Evolutionary conservation across 2,329 filamentous ascomycete genomes (phyloP), one percentile per base, ranked within the genome.

Genomic region (Huntiella bhutanensis): DNA sequence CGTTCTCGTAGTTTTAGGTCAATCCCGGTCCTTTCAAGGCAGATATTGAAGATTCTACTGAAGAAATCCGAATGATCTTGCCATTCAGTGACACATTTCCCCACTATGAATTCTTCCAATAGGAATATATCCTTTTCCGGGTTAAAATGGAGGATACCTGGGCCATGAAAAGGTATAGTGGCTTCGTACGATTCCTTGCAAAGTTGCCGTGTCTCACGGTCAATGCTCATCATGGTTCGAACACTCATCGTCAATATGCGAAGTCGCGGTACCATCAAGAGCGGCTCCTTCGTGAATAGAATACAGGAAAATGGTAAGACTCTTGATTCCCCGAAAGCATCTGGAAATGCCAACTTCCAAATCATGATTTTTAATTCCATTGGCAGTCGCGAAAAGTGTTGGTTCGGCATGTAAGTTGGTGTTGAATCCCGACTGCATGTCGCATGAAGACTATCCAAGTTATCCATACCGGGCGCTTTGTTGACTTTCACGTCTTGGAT

Each of bases 281-380:
- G 16, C 15, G 34, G 8, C 11, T 16, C 10, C 3, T 38, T 36
- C 10, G 7, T 3, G 15, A n/a, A 5, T 4, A 39, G 11, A 12
- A 35, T 19, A n/a, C 33, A 43, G 2, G 12, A 3, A 10, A 43
- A 40, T 2, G 22, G 43, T 10, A 49, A 17, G 15, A 49, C 16
- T 33, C 48, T 45, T 11, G 48, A 40, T 3, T 28, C 32, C 5
- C 32, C 17, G n/a, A 12, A 13, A 5, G 46, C 6, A 17, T 46
- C 43, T 5, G 45, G 43, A 39, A 49, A 49, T 22, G 43, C 43
- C 2, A 43, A 36, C 15, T 49, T 44, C 47, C 47, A 49, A 13
- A 49, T 49, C 7, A 43, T 19, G 12, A 49, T 22, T 4, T 41
- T 39, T 2, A 49, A 33, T 10, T 49, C 43, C 8, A 8, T 13